phyloP scores from a whole-genome alignment of 2,329 filamentous ascomycete genomes.

The Fusarium miscanthi region DNA sequence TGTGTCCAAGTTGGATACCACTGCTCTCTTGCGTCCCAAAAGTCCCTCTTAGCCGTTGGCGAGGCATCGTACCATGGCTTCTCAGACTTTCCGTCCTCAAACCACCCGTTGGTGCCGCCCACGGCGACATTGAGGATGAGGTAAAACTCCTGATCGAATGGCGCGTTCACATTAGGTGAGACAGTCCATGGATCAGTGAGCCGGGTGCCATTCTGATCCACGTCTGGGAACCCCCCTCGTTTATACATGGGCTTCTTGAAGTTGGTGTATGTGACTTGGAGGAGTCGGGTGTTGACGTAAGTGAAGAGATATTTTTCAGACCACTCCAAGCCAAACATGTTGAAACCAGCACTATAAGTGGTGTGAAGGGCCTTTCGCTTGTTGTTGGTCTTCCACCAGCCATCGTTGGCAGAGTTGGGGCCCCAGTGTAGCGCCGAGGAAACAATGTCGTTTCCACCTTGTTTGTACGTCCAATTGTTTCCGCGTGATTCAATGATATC shows the following conservation, averaged over 20 bases:
- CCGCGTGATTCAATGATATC: slow-evolving; percentile 85
- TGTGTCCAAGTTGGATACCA: slow-evolving; percentile 80
- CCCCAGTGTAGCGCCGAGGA: slow-evolving; percentile 87
- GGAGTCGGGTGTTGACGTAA: slow-evolving; percentile 82
- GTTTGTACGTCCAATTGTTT: slow-evolving; percentile 80
- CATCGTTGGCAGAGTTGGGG: slow-evolving; percentile 76
- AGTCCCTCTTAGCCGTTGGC: slow-evolving; percentile 75
- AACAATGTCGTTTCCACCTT: slow-evolving; percentile 84
- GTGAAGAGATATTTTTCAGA: slow-evolving; percentile 89
- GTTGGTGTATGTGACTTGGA: slow-evolving; percentile 83
- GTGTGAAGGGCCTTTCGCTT: slow-evolving; percentile 81
- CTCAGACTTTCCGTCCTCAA: slow-evolving; percentile 74
- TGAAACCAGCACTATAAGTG: slow-evolving; percentile 75
- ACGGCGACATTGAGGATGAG: slow-evolving; percentile 81
- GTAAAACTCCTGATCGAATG: slow-evolving; percentile 82
- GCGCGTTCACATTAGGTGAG: slow-evolving; percentile 70
- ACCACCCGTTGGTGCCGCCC: slow-evolving; percentile 86
- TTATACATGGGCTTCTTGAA: slow-evolving; percentile 76
- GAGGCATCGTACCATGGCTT: slow-evolving; percentile 85
- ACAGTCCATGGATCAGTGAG: slow-evolving; percentile 72
- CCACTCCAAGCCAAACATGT: slow-evolving; percentile 88
- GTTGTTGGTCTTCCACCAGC: slow-evolving; percentile 85
- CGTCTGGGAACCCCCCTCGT: slow-evolving; percentile 73
- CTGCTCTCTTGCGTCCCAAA: slow-evolving; percentile 73
- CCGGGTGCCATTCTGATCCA: slow-evolving; percentile 72